Evolutionary conservation across 495 filamentous ascomycete species (phyloP), one percentile per base, ranked within the genome.

Genomic region (Glutinoglossum americanum): DNA sequence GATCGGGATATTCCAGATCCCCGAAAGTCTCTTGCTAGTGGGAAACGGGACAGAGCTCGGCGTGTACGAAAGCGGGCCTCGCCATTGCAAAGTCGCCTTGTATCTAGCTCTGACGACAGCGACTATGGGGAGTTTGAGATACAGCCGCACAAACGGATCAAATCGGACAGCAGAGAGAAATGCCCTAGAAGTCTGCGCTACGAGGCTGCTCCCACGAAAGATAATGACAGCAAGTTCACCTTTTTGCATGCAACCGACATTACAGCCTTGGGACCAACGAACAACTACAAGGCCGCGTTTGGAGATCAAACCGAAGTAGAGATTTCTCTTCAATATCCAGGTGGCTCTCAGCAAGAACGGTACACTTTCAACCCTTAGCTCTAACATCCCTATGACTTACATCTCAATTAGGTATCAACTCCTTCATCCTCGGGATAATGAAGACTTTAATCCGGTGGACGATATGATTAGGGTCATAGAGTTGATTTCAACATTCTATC

Each of bases 381-480:
- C 13, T 10, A 13, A 5, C n/a, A 21, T 15, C 26, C 26, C 15
- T 19, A 27, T 30, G 49, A 17, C 49, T 53, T 21, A 53, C 15
- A 28, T 21, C 11, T 17, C 26, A 3, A 6, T 59, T 63, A 86
- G 84, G 61, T 97, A 87, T 64, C 74, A 90, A 57, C 78, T 89
- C 8, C 83, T 89, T 32, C 76, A 76, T 55, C 82, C 85, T 17
- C 80, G 79, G 59, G 85, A 92, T 44, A 78, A 72, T 32, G 76
- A 82, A 57, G 80, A 92, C 63, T 95, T 94, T 70, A 81, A 87
- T 61, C 83, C 89, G 5, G 69, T 89, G 57, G 78, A 83, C 62
- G 92, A 97, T 61, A 95, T 96, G 60, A 73, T 83, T 56, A 76
- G 82, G 53, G 83, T 87, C 15, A 80, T 94, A 51, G 79, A 87